Conservation (phyloP, 257 asterid species). For the Fraxinus americana region DNA sequence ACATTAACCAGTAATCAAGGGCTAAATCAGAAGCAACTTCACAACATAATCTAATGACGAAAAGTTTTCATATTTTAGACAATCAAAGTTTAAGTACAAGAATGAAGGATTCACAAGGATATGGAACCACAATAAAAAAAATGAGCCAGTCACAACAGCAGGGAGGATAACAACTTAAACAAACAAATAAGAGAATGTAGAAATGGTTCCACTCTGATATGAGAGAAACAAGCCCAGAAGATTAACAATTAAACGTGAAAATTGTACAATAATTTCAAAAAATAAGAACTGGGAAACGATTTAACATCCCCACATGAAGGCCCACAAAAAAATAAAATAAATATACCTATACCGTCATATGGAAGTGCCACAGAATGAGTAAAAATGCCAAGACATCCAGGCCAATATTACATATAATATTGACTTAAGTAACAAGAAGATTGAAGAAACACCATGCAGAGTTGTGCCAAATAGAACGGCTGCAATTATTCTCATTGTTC, state of each 20-base stretch:
- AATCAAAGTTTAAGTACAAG: background rate
- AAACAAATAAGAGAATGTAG: background rate
- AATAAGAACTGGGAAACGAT: background rate
- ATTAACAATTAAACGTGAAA: background rate
- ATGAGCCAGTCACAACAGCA: background rate
- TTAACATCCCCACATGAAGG: background rate
- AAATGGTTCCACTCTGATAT: background rate
- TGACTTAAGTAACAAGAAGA: slow-evolving; percentile 4
- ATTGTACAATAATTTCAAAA: background rate
- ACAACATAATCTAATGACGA: background rate
- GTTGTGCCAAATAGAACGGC: background rate
- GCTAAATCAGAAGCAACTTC: slow-evolving; percentile 7
- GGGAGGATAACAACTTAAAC: slow-evolving; percentile 2
- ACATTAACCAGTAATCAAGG: background rate
- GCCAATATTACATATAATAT: background rate
- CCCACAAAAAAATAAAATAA: background rate
- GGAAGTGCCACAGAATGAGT: slow-evolving; percentile 4
- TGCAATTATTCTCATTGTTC: slow-evolving; percentile 4
- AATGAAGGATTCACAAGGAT: background rate
- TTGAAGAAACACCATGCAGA: background rate
- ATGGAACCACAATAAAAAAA: background rate
- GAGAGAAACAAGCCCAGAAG: slow-evolving; percentile 4
- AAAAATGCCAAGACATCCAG: background rate
- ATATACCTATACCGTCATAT: background rate
- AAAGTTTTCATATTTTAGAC: background rate